Evolutionary conservation across 768 basidiomycete species (phyloP).

Genomic region (Piloderma croceum): DNA sequence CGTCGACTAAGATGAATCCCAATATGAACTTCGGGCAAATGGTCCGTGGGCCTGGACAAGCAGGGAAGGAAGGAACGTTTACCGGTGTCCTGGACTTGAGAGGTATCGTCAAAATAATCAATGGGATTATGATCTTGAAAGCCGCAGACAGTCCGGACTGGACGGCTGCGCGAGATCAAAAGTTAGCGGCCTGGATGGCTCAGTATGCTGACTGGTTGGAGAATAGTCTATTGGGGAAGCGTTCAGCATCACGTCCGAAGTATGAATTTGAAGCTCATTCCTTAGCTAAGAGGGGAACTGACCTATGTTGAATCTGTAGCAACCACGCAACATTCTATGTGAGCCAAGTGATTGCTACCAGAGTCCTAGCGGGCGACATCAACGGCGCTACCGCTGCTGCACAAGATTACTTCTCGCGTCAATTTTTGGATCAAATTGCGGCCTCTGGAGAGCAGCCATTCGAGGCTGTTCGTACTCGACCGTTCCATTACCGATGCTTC

Average conservation of each 20-base stretch:
- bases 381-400: slow-evolving; percentile 35
- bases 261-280: too few relatives aligned
- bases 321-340: slow-evolving; percentile 50
- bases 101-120: slow-evolving; percentile 44
- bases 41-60: slow-evolving; percentile 44
- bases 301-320: slow-evolving; percentile 29
- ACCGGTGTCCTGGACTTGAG: slow-evolving; percentile 52
- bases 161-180: slow-evolving; percentile 33
- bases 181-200: slow-evolving; percentile 39
- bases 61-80: slow-evolving; percentile 40
- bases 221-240: slow-evolving; percentile 37
- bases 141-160: slow-evolving; percentile 33
- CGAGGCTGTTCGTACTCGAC: slow-evolving; percentile 48
- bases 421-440: slow-evolving; percentile 44
- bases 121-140: slow-evolving; percentile 39
- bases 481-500: slow-evolving; percentile 54
- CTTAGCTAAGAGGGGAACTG: too few relatives aligned
- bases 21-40: slow-evolving; percentile 53
- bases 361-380: slow-evolving; percentile 36
- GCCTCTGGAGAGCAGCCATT: slow-evolving; percentile 53
- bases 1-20: slow-evolving; percentile 43
- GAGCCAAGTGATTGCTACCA: slow-evolving; percentile 38
- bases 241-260: slow-evolving; percentile 42
- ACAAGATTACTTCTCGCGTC: slow-evolving; percentile 35
- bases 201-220: slow-evolving; percentile 42